These are phyloP conservation scores for Porodaedalea pini DNA, from an alignment of 1,284 basidiomycete genomes.

Conservation along the genomic window DNA sequence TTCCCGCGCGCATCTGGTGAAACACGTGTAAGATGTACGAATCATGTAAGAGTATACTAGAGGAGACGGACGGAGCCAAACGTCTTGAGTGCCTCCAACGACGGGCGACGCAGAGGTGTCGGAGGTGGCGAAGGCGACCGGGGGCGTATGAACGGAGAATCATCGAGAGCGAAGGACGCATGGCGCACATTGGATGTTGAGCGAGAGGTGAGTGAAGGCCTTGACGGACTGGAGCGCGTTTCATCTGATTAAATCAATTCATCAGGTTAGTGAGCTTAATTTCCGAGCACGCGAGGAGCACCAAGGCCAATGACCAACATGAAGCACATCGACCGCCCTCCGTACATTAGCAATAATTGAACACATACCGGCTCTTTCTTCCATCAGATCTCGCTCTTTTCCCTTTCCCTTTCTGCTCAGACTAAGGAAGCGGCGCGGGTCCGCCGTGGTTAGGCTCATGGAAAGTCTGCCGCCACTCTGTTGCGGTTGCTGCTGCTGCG, in stretches of 20 bases:
- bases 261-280: background rate
- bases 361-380: conserved; percentile 33
- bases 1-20: conserved; percentile 72
- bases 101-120: conserved; percentile 32
- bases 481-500: conserved; percentile 25
- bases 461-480: conserved; percentile 25
- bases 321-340: background rate
- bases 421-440: conserved; percentile 52
- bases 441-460: conserved; percentile 34
- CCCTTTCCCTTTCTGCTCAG: conserved; percentile 50
- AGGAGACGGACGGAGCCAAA: conserved; percentile 57
- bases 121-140: conserved; percentile 54
- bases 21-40: conserved; percentile 22
- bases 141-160: conserved; percentile 75
- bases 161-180: conserved; percentile 36
- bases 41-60: conserved; percentile 14
- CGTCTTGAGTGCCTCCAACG: conserved; percentile 52
- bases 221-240: background rate
- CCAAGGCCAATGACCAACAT: background rate
- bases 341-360: conserved; percentile 13
- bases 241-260: background rate
- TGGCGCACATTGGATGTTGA: conserved; percentile 2
- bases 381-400: conserved; percentile 35
- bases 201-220: conserved; percentile 28
- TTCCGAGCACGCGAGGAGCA: conserved; percentile 7